Base-by-base conservation (phyloP, 805 yeast species). In the Zygosaccharomyces bisporus region DNA sequence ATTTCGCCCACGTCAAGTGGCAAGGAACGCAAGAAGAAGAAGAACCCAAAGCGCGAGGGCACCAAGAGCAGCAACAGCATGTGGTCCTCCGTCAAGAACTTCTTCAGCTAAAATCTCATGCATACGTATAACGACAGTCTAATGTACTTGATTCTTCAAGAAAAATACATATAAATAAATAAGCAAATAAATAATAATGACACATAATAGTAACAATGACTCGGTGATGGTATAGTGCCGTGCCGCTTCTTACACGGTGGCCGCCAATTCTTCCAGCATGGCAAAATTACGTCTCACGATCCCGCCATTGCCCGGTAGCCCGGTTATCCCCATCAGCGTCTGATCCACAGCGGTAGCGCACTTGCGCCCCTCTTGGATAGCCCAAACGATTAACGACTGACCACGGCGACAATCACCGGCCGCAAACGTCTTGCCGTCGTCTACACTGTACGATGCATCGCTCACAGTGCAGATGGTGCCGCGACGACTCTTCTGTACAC, bases 321-420 rank as follows among this genome's bases (percentile, higher is more conserved):
- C 76, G 14, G 95, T 77, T 51, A 76, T 67, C 20, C 93, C 90
- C 80, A 81, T 80, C 66, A 91, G 74, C 66, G 67, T 85, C 55
- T 73, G 66, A 63, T 91, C 99, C 51, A 91, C 95, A 57, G 87
- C 89, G 55, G 96, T 77, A 29, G 99, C 99, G 79, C 96, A 89
- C 70, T 91, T 96, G 74, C 98, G 83, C 55, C 99, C 99, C 71
- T 91, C 99, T 72, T 93, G 98, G 57, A 91, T 91, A 71, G 98
- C 99, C 98, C 98, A 93, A 44, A 91, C 99, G 66, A 91, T 91
- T 67, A 91, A 78, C 2, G 96, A 87, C 74, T 91, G 99, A 21
- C 99, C 99, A 71, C 98, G 83, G 75, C 99, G 85, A 72, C 98
- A 93, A 69, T 91, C 99, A 70, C 99, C 99, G 40, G 98, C 97